These are phyloP conservation scores for Lentinula guzmanii DNA, from an alignment of 768 basidiomycete genomes.

Conservation along the genomic window DNA sequence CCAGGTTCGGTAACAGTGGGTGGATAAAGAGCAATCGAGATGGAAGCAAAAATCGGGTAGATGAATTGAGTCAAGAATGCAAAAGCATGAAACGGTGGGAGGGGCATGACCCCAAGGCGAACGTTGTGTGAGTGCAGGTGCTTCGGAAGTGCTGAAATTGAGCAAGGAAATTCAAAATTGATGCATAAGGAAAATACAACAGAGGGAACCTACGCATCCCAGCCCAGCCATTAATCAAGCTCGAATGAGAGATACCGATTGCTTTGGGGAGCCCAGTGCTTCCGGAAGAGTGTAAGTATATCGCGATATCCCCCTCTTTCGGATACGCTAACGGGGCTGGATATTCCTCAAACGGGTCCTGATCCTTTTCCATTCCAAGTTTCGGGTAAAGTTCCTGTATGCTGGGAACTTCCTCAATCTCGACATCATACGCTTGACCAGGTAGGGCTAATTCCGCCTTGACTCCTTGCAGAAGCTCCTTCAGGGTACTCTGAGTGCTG, in stretches of 20 bases:
- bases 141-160: background rate
- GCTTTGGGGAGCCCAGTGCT: constrained; percentile 25
- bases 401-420: constrained; percentile 11
- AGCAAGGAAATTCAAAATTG: background rate
- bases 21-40: constrained; percentile 19
- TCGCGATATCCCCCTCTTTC: constrained; percentile 10
- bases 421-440: constrained; percentile 2
- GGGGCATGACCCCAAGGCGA: constrained; percentile 8
- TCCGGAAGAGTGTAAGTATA: constrained; percentile 25
- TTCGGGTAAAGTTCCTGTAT: constrained; percentile 19
- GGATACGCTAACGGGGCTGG: constrained; percentile 2
- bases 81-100: constrained; percentile 17
- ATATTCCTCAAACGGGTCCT: constrained; percentile 4
- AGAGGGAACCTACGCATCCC: background rate
- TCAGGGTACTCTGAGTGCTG: constrained; percentile 18
- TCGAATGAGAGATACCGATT: constrained; percentile 15
- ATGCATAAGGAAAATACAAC: background rate
- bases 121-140: background rate
- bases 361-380: constrained; percentile 16
- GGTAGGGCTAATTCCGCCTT: constrained; percentile 4
- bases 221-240: constrained; percentile 12
- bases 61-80: constrained; percentile 15
- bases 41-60: constrained; percentile 9
- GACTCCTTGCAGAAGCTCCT: constrained; percentile 16
- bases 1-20: constrained; percentile 12